Percentiles rank a stretch among this genome's conserved stretches.
These are phyloP conservation scores for Penicillium brasilianum DNA, from an alignment of 2,329 filamentous ascomycete genomes.

Conservation along the genomic window DNA sequence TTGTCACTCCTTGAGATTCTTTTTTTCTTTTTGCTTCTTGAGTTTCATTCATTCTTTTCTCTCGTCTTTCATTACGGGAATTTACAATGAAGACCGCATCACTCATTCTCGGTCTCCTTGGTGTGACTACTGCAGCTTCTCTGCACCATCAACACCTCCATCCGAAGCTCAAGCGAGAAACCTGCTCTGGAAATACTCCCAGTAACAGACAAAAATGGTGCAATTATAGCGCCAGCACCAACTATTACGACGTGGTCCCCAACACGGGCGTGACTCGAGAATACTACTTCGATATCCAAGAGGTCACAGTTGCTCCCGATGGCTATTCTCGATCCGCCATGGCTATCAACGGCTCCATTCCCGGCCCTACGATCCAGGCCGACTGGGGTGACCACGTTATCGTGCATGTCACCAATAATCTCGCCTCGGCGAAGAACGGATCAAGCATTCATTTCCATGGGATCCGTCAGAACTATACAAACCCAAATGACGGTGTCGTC, in stretches of 20 bases:
- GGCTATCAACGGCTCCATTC: slow-evolving; percentile 32
- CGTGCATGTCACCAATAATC: slow-evolving; percentile 37
- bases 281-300: slow-evolving; percentile 22
- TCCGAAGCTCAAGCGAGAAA: slow-evolving; percentile 9
- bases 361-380: slow-evolving; percentile 41
- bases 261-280: slow-evolving; percentile 24
- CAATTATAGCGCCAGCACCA: slow-evolving; percentile 38
- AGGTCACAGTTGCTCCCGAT: slow-evolving; percentile 35
- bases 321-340: slow-evolving; percentile 35
- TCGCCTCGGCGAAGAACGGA: slow-evolving; percentile 28
- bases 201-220: slow-evolving; percentile 38
- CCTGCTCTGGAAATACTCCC: slow-evolving; percentile 30
- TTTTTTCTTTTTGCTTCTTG: not conserved
- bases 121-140: not conserved
- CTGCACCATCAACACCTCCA: not conserved
- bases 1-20: not conserved
- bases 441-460: slow-evolving; percentile 43
- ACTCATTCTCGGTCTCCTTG: not conserved
- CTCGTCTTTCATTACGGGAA: not conserved
- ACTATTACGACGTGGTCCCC: slow-evolving; percentile 38
- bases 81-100: not conserved
- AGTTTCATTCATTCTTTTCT: not conserved
- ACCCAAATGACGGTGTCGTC: slow-evolving; percentile 39
- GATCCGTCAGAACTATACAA: slow-evolving; percentile 39
- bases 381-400: slow-evolving; percentile 44